Evolutionary conservation across 2,329 filamentous ascomycete genomes (phyloP).

Genomic region (Ceratocystis cacaofunesta): DNA sequence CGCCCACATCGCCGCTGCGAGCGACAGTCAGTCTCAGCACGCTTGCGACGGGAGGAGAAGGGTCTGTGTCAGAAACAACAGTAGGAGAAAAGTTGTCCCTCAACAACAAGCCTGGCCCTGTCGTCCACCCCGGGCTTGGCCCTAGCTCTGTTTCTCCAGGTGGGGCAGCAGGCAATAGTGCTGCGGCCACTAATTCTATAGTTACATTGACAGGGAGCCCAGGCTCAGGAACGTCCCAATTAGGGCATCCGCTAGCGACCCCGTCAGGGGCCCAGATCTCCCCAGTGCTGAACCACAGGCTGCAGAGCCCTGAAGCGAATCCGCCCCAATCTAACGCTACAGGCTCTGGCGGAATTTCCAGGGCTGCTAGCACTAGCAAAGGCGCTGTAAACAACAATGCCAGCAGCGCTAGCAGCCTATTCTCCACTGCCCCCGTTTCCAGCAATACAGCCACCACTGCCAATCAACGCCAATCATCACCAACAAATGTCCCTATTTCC

Average conservation of each 20-base stretch:
- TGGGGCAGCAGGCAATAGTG: not conserved
- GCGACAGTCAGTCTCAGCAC: not conserved
- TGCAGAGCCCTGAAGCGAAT: not conserved
- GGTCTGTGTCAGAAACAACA: not conserved
- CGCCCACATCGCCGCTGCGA: not conserved
- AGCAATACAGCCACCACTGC: not conserved
- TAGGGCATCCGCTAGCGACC: not conserved
- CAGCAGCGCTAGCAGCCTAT: not conserved
- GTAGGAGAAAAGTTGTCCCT: too few relatives aligned
- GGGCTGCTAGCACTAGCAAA: not conserved
- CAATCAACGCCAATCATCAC: not conserved
- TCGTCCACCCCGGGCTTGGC: not conserved
- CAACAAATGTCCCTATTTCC: slow-evolving; percentile 2
- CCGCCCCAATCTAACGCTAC: not conserved
- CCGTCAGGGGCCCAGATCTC: not conserved
- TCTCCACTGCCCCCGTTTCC: not conserved
- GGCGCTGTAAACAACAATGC: not conserved
- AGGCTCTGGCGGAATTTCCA: not conserved
- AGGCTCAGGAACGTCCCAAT: not conserved
- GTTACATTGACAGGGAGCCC: not conserved
- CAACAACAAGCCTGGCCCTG: too few relatives aligned
- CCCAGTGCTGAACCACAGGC: not conserved
- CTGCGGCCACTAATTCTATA: not conserved
- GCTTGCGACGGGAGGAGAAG: not conserved
- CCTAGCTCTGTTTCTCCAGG: not conserved